Evolutionary conservation across 2,329 filamentous ascomycete genomes (phyloP), one percentile per base, ranked within the genome.

Genomic region (Cordyceps fumosorosea): DNA sequence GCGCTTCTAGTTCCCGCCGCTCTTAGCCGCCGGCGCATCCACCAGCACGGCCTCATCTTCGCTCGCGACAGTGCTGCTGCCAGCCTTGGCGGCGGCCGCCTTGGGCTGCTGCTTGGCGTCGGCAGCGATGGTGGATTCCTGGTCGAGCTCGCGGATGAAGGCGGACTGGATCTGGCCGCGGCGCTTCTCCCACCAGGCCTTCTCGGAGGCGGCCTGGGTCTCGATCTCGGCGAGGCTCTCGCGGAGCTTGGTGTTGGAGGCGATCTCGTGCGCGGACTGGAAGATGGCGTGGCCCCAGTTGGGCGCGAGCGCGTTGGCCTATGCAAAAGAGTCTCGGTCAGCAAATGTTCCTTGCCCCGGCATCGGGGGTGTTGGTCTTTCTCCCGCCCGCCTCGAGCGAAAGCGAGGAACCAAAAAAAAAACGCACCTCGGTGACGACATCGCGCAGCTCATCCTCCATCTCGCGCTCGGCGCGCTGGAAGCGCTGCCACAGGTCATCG

Each of bases 211-310:
- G 1, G 86, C 80, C 70, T 90, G 88, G 32, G 80, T 78, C 69
- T 93, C 87, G 63, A 96, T 86, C 65, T 92, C 89, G 53, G 87
- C 84, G 22, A 96, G 81, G 56, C 88, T 84, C 66, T 88, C 81
- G 67, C 91, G 89, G 70, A 96, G 83, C 53, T 87, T 78, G 48
- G 85, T 84, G 77, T 97, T 97, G 71, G 91, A 89, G 63, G 89
- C 87, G 76, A 99, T 97, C 76, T 99, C 95, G 76, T 96, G 96
- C 61, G 95, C 95, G 52, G 90, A 93, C 76, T 99, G 95, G 84
- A 99, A 99, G 74, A 99, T 98, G 62, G 85, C 86, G 72, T 95
- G 88, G 65, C 95, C 95, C 95, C 95, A 99, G 74, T 89, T 88
- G 55, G 90, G 88, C 1, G 86, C 83, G 66, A 97, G 89, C 22